Evolutionary conservation across 768 basidiomycete genomes (phyloP), one percentile per base, ranked within the genome.

Genomic region (Suillus subluteus): DNA sequence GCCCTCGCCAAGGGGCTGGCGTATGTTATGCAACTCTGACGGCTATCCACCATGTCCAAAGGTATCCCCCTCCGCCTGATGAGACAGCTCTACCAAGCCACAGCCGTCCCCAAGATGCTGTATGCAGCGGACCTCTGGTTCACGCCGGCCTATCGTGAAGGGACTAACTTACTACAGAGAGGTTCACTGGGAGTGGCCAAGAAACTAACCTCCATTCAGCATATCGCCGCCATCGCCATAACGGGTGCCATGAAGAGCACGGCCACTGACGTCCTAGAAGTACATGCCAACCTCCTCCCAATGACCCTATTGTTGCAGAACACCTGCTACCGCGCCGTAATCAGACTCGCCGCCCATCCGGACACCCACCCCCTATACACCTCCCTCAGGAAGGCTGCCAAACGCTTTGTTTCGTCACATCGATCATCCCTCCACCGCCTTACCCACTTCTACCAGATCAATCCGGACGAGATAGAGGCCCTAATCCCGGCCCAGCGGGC

Each of bases 61-160:
- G 76, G 75, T 2, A 63, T 75, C 11, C 63, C 44, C 8, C 52
- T 63, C 4, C 64, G 58, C 21, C 65, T 70, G 4, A 73, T 75
- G 65, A 23, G 62, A 15, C 69, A 65, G 15, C 74, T 79, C 0
- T 79, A 74, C 63, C 40, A 67, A 0, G 68, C 74, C 9, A 73
- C 76, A 0, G 74, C 69, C 0, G 61, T 76, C n/a, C 76, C 78
- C 2, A 73, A 73, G n/a, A 67, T 78, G 54, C 68, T 69, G 0
- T 77, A 77, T 44, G 73, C 69, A 2, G 62, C 8, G 8, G 46
- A n/a, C 30, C 30, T 32, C 2, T 32, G 30, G 30, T 32, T 46
- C 21, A n/a, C n/a, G 1, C 48, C 13, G 3, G 48, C 48, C 23
- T 50, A 1, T 2, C 5, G 2, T 0, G 23, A 26, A 6, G 23